Percentiles rank a stretch among this genome's conserved stretches.
These are phyloP conservation scores for Graphilbum ipis-grandicollis DNA, from an alignment of 2,329 filamentous ascomycete genomes.

Conservation along the genomic window DNA sequence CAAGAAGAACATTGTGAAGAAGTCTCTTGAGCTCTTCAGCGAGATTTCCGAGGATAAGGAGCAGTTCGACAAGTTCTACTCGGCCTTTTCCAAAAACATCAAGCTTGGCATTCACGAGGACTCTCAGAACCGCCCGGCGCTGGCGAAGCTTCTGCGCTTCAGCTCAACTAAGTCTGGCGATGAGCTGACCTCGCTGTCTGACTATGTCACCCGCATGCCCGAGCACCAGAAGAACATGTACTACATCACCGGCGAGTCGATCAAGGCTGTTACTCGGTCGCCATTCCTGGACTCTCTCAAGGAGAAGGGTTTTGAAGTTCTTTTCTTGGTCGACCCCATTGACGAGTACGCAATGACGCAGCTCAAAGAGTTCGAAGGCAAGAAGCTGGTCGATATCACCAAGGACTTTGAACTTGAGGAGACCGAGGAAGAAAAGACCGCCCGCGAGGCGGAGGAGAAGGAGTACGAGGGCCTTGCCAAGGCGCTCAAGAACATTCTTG, in stretches of 20 bases:
- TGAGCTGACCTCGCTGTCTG: conserved; percentile 80
- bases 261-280: conserved; percentile 95
- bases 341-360: conserved; percentile 99
- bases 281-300: conserved; percentile 98
- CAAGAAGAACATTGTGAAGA: conserved; percentile 99
- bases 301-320: conserved; percentile 98
- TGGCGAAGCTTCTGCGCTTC: conserved; percentile 98
- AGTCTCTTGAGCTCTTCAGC: conserved; percentile 97
- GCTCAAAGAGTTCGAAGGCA: conserved; percentile 99
- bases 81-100: conserved; percentile 98
- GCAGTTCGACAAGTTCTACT: conserved; percentile 99
- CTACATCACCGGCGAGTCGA: conserved; percentile 99
- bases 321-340: conserved; percentile 98
- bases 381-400: conserved; percentile 99
- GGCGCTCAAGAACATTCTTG: conserved; percentile 96
- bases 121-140: conserved; percentile 79
- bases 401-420: conserved; percentile 99
- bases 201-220: conserved; percentile 98
- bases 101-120: conserved; percentile 99
- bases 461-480: conserved; percentile 91
- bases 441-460: conserved; percentile 94
- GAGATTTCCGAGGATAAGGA: conserved; percentile 99
- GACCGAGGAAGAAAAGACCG: conserved; percentile 97
- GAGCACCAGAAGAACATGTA: conserved; percentile 99
- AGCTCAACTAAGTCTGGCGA: conserved; percentile 98